Conservation (phyloP, 225 moss, liverwort and hornwort genomes). For the Antitrichia curtipendula region DNA sequence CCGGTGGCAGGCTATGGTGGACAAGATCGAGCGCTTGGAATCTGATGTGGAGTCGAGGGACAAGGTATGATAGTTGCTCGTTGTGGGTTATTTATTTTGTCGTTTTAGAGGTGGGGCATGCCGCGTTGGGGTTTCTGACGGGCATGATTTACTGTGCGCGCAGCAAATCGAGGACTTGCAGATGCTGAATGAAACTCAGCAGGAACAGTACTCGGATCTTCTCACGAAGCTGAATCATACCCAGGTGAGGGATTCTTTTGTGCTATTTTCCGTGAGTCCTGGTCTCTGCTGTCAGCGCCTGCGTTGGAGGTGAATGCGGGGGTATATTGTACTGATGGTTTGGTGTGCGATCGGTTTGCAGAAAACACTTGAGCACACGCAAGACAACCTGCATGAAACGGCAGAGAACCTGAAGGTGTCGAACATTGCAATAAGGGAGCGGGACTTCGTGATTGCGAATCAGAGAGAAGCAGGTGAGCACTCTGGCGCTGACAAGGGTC, state of each 20-base stretch:
- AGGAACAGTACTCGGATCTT: constrained; percentile 45
- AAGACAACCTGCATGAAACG: constrained; percentile 52
- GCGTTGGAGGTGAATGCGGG: background rate
- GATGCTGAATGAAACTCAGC: constrained; percentile 46
- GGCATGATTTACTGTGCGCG: background rate
- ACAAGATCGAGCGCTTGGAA: constrained; percentile 71
- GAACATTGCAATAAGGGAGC: constrained; percentile 42
- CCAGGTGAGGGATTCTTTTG: constrained; percentile 20
- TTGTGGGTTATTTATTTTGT: background rate
- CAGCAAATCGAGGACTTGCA: constrained; percentile 77
- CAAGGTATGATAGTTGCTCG: constrained; percentile 31
- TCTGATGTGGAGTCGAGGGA: constrained; percentile 65
- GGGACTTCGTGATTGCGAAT: constrained; percentile 57
- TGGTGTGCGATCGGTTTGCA: background rate
- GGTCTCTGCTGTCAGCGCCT: background rate
- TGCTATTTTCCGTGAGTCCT: background rate
- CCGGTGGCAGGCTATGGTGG: constrained; percentile 53
- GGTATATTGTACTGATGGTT: background rate
- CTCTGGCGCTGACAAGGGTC: background rate
- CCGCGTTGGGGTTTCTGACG: background rate
- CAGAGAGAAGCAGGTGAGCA: constrained; percentile 68
- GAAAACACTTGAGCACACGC: constrained; percentile 52
- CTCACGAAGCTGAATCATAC: constrained; percentile 43
- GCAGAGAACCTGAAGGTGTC: constrained; percentile 50
- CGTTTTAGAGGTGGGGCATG: background rate